Base-by-base conservation (phyloP, 805 yeast genomes). In the Starmerella ratchasimensis region DNA sequence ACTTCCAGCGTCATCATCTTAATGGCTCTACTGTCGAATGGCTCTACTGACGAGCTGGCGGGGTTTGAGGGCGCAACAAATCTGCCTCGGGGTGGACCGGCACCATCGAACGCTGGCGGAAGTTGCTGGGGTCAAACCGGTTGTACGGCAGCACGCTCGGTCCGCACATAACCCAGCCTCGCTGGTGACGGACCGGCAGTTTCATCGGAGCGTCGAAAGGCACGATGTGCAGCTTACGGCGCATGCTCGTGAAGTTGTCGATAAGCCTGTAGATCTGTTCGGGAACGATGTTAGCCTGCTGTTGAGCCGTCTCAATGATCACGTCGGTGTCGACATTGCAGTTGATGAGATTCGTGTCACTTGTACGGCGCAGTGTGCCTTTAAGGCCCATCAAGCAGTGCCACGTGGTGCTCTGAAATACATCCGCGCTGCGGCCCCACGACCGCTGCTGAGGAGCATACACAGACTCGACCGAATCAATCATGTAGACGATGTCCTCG, bases 331-430 rank as follows among this genome's bases (percentile, higher is more conserved):
- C 93, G 28, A 86, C 73, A 53, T 86, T 86, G 60, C 96, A 88
- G 55, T 86, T 93, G 43, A 86, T 84, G 42, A 86, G 64, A 56
- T 81, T 84, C 11, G 71, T 70, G 59, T 86, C 96, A 0, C 76
- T 73, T 2, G 93, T 72, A 50, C 96, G 68, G 52, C 94, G 67
- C 6, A 86, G 88, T 0, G 96, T 86, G 2, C 96, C 96, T 2
- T 94, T 86, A 37, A 86, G 80, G 49, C 95, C 88, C 95, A 86
- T 84, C 80, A 94, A 80, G 52, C 96, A 86, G 59, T 88, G 96
- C 94, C 95, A 86, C 57, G 80, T 74, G 1, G 53, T 42, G 41
- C 76, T 72, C 42, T 72, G 74, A 38, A 80, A 65, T 19, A 80
- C 54, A 1, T 65, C 48, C 24, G 64, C 63, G 14, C 68, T 71